Evolutionary conservation across 2,329 filamentous ascomycete genomes (phyloP), one percentile per base, ranked within the genome.

Genomic region (Lachnellula willkommii): DNA sequence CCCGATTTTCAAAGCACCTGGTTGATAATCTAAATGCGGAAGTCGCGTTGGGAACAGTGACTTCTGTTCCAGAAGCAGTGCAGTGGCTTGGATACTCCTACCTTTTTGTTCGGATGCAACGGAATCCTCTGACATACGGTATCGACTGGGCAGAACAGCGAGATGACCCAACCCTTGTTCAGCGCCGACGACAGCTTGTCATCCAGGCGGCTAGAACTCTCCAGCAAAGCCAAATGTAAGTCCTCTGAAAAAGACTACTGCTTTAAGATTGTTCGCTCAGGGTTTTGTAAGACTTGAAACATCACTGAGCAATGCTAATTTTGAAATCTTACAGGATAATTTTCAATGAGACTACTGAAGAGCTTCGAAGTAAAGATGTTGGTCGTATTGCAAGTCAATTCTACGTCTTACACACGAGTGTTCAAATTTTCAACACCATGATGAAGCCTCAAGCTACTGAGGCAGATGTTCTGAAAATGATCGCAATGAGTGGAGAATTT

Each of bases 1-100:
- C 93, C n/a, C 88, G 86, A 57, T 96, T 99, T 68, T 96, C 92
- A 1, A 82, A 89, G 35, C 95, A 95, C 71, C 77, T 99, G 11
- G 92, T 99, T 2, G 94, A 99, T 71, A 99, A 99, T 63, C 74
- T 99, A 57, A 99, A 99, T 63, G 94, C 94, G 0, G 94, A 99
- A 70, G 91, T 99, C 60, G 83, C 91, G 0, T 74, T 99, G 8
- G 94, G 94, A 1, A 99, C 95, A 0, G 95, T 99, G 17, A 97
- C 93, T 0, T 96, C 93, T 1, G 88, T 99, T 2, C 79, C 87
- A 2, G 95, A 99, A 74, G 94, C 90, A 0, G 92, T 96, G 1
- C 90, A 95, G 62, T 99, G 94, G 94, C 87, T 99, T 35, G 93
- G 95, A 14, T 99, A 99, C 70, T 96, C 93, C 0, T 99, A 97